Base-by-base conservation (phyloP, 495 filamentous ascomycete species). In the Daldinia childiae region DNA sequence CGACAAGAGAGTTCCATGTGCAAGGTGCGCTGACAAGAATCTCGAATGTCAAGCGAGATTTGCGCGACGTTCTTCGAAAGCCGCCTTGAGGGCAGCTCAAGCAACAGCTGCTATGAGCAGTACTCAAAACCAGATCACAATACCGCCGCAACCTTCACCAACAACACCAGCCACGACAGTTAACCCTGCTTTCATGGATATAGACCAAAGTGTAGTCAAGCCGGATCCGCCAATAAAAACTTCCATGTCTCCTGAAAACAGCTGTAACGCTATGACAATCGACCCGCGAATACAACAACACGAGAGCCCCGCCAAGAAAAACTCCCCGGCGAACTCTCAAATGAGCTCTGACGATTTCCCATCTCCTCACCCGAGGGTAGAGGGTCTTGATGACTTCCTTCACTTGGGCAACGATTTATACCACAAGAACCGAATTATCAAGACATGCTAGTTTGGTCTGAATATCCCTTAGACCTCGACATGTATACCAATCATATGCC, bases 1-100 rank as follows among this genome's bases (percentile, higher is more conserved):
- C 72, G 89, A 91, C 72, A 90, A 90, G 77, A 82, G 82, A 75
- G 83, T 88, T 11, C 88, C 89, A 9, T 90, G 88, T 74, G 82
- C 82, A 45, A 80, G 88, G 64, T 90, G 88, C 72, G 74, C 82
- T 1, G 83, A 85, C 27, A 85, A 89, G 73, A 86, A 86, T 71
- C 80, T 90, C 12, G 63, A 78, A 14, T 91, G 88, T 69, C 82
- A 81, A 41, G 76, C 86, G 21, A 79, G 88, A 14, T 87, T 83
- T 62, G 88, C 88, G 5, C 82, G 88, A 7, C 81, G 87, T 54
- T 82, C 85, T 1, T 83, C 86, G 17, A 89, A 89, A 74, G 78
- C 78, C 2, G 79, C 79, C 6, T 75, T 81, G 19, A 77, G 82
- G 34, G 78, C 77, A 27, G 79, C 79, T 15, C 78, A 79, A 36